Conservation (phyloP, 371 early-diverging fungal species). For the Choanephora cucurbitarum region DNA sequence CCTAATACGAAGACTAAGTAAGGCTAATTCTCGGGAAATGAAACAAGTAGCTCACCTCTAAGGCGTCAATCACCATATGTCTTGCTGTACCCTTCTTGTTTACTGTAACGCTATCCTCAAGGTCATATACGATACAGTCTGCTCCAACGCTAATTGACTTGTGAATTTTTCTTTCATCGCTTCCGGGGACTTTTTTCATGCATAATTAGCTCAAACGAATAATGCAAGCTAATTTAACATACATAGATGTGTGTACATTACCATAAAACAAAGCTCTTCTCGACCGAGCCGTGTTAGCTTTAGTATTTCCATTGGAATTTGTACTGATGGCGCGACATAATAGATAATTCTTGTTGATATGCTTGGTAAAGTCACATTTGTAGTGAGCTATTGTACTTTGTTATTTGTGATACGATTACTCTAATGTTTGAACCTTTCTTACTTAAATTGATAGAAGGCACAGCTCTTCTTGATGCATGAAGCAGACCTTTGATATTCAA, state of each 20-base stretch:
- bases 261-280: conserved; percentile 53
- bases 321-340: conserved; percentile 18
- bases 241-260: conserved; percentile 13
- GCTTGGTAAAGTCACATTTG: background rate
- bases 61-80: conserved; percentile 72
- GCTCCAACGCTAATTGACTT: conserved; percentile 68
- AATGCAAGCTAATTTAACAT: background rate
- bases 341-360: background rate
- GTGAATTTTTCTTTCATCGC: conserved; percentile 87
- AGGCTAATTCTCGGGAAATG: too few species aligned
- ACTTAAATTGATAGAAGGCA: background rate
- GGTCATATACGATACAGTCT: conserved; percentile 88
- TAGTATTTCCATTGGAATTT: conserved; percentile 2
- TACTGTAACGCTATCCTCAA: conserved; percentile 88
- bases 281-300: conserved; percentile 21
- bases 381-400: background rate
- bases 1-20: conserved; percentile 33
- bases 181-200: conserved; percentile 67
- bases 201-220: background rate
- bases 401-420: background rate
- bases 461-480: background rate
- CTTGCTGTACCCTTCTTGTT: conserved; percentile 83
- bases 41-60: conserved; percentile 48
- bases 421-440: background rate
- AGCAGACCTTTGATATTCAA: background rate